A percentile compares a stretch with the other conserved stretches of the same genome.
phyloP scores from a whole-genome alignment of 2,329 filamentous ascomycete species.

The Nannizzia gypsea region DNA sequence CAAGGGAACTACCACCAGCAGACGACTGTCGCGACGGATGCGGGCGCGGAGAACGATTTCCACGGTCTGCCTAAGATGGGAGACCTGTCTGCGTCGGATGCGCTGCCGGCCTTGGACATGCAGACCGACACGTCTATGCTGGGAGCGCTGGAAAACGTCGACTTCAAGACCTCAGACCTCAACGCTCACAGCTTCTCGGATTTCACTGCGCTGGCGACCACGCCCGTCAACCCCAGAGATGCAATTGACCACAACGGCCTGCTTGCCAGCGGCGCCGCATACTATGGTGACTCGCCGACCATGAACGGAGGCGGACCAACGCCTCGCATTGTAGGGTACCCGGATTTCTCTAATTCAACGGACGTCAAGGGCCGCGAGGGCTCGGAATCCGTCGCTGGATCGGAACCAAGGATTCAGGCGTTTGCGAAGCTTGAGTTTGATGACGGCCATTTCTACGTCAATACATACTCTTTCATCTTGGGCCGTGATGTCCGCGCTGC shows the following conservation, averaged over 20 bases:
- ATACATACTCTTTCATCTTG: slow-evolving; percentile 51
- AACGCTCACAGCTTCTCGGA: slow-evolving; percentile 15
- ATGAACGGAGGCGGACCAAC: slow-evolving; percentile 8
- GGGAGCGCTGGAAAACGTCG: neutral
- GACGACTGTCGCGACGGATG: neutral
- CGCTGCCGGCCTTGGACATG: neutral
- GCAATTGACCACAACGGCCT: slow-evolving; percentile 31
- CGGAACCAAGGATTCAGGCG: slow-evolving; percentile 41
- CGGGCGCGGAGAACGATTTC: neutral
- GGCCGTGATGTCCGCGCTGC: slow-evolving; percentile 48
- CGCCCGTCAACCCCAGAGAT: slow-evolving; percentile 24
- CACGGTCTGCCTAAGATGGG: neutral
- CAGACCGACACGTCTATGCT: neutral
- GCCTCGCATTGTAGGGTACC: slow-evolving; percentile 15
- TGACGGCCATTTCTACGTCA: slow-evolving; percentile 55
- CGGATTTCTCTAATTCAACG: slow-evolving; percentile 22
- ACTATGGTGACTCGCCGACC: slow-evolving; percentile 26
- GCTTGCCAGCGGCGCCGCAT: slow-evolving; percentile 22
- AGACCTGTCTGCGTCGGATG: neutral
- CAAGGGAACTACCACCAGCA: neutral
- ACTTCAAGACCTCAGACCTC: slow-evolving; percentile 5
- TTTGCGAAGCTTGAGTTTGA: slow-evolving; percentile 54
- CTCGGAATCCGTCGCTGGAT: slow-evolving; percentile 28
- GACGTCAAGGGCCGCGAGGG: slow-evolving; percentile 22
- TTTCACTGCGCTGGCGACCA: slow-evolving; percentile 27